A percentile compares a stretch with the other conserved stretches of the same genome.
Evolutionary conservation across 495 filamentous ascomycete genomes (phyloP).

Genomic region (Achaetomiella virescens): DNA sequence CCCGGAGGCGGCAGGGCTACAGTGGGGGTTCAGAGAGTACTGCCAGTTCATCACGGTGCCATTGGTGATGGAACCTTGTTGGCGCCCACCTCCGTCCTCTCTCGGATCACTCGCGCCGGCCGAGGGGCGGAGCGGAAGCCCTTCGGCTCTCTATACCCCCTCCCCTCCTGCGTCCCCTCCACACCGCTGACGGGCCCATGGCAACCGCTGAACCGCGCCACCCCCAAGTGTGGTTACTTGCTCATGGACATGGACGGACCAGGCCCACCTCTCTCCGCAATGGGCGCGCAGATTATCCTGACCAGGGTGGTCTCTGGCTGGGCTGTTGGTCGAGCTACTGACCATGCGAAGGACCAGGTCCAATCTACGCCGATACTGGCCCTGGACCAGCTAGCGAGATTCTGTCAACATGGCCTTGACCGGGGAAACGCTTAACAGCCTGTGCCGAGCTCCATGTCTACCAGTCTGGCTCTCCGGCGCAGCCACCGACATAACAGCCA

Average conservation of each 20-base stretch:
- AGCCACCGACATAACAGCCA: neutral
- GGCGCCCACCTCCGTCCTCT: neutral
- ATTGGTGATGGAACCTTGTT: constrained; percentile 11
- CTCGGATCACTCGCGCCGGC: constrained; percentile 3
- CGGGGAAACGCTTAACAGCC: neutral
- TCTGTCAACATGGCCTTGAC: constrained; percentile 5
- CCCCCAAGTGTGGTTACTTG: constrained; percentile 7
- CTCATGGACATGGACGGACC: neutral
- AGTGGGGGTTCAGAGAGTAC: constrained; percentile 18
- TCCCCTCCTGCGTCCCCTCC: constrained; percentile 3
- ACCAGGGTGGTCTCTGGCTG: constrained; percentile 11
- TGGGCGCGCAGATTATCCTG: neutral
- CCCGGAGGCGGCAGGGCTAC: neutral
- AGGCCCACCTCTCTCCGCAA: neutral
- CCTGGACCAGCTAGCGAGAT: neutral
- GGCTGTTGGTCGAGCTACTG: constrained; percentile 17
- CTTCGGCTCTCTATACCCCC: neutral
- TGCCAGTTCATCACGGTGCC: constrained; percentile 29
- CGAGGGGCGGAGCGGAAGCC: constrained; percentile 3
- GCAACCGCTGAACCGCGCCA: constrained; percentile 23
- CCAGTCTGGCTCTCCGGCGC: neutral
- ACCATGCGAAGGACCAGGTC: constrained; percentile 19
- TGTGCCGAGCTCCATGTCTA: neutral
- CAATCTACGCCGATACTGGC: constrained; percentile 24
- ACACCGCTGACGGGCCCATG: constrained; percentile 18